Base-by-base conservation (phyloP, 768 basidiomycete species). In the Gloeostereum incarnatum region DNA sequence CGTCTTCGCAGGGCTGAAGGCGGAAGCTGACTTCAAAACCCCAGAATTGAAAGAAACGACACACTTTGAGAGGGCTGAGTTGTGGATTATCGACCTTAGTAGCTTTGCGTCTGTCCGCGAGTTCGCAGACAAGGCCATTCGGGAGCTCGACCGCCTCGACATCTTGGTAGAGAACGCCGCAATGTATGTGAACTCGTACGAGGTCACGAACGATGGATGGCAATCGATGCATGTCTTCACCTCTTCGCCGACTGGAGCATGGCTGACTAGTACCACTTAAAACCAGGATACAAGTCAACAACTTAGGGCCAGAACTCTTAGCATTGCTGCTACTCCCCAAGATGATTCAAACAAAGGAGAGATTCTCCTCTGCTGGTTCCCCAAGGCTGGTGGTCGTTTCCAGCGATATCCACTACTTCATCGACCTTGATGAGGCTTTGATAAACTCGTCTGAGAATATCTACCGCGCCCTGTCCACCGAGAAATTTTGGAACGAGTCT, bases 121-220 rank as follows among this genome's bases (percentile, higher is more conserved):
- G 19, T 58, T 58, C 31, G 52, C 40, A 3, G 42, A 45, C 10
- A 27, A 25, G 17, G 21, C 21, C 23, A 16, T 18, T 7, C 11
- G 25, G 4, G 36, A 38, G 16, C 40, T 38, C 6, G 26, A 18
- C 40, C 5, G 42, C 19, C 40, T 57, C 17, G 54, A 55, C 21
- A 34, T 59, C 14, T 36, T 64, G 2, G 52, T 59, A 14, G 57
- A 53, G 49, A 60, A 60, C 9, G 56, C 62, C 0, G 58, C 19
- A 0, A 17, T 56, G 1, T 2, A 7, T 3, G 1, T 11, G 0
- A 2, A 0, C 6, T 29, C 3, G 14, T 57, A 48, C 25, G 32
- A 45, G 9, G 45, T 43, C 38, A 64, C 62, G 2, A 27, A 35
- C 18, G 62, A 64, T 31, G 62, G 59, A 27, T 62, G 56, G 50